Evolutionary conservation across 2,329 filamentous ascomycete genomes (phyloP).

Genomic region (Claviceps capensis): DNA sequence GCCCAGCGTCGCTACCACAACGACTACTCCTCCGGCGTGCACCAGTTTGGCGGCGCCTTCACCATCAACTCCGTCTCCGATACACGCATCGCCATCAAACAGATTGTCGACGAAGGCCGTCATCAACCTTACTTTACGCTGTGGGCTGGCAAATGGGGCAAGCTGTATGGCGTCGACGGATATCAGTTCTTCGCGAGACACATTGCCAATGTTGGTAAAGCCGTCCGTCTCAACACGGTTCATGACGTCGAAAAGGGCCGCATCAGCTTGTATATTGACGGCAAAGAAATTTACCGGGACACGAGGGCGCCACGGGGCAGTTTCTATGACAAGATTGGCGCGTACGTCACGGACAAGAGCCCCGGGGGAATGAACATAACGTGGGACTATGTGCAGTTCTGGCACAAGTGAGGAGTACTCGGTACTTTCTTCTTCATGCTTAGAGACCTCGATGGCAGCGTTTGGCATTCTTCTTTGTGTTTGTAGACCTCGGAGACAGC

Average conservation of each 20-base stretch:
- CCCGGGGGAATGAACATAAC: slow-evolving; percentile 10
- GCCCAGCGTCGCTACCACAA: slow-evolving; percentile 11
- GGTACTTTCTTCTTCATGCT: background rate
- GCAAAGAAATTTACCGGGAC: slow-evolving; percentile 9
- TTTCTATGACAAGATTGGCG: slow-evolving; percentile 15
- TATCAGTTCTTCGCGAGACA: slow-evolving; percentile 9
- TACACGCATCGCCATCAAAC: slow-evolving; percentile 12
- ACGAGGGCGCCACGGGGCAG: slow-evolving; percentile 10
- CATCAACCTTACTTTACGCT: slow-evolving; percentile 11
- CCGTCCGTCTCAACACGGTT: slow-evolving; percentile 13
- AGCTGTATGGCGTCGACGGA: slow-evolving; percentile 12
- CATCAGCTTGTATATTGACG: slow-evolving; percentile 14
- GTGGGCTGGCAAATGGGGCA: slow-evolving; percentile 8
- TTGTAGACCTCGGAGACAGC: background rate
- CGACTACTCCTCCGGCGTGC: slow-evolving; percentile 10
- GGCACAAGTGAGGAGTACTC: slow-evolving; percentile 5
- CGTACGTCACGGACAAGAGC: slow-evolving; percentile 13
- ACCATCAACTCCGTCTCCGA: slow-evolving; percentile 12
- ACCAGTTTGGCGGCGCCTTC: slow-evolving; percentile 13
- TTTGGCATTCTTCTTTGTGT: background rate
- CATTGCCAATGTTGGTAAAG: slow-evolving; percentile 9
- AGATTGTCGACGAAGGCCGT: slow-evolving; percentile 12
- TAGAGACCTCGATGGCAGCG: background rate
- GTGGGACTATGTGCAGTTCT: slow-evolving; percentile 11
- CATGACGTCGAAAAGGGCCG: slow-evolving; percentile 9